Evolutionary conservation across 768 basidiomycete species (phyloP).

Genomic region (Termitomyces eurrhizus): DNA sequence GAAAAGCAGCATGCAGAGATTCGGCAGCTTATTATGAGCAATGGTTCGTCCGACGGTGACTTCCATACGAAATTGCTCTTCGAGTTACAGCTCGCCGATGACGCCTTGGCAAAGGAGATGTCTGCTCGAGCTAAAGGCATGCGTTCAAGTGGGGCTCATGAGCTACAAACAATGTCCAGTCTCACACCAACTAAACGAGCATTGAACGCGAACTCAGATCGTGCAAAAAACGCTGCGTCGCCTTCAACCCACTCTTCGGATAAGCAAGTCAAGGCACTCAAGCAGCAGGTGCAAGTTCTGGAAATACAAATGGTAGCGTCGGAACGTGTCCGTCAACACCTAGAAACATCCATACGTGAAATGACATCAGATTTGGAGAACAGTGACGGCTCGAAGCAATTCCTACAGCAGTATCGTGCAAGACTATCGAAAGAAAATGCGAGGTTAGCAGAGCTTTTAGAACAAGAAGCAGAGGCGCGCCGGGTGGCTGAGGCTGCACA

Average conservation of each 20-base stretch:
- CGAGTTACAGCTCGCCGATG: constrained; percentile 61
- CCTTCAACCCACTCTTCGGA: constrained; percentile 36
- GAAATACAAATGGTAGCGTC: constrained; percentile 69
- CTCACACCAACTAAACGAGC: constrained; percentile 45
- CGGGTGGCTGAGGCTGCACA: constrained; percentile 59
- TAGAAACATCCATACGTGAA: constrained; percentile 56
- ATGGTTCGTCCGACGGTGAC: constrained; percentile 51
- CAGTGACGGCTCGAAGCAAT: constrained; percentile 63
- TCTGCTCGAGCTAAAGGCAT: constrained; percentile 32
- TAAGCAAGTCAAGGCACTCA: constrained; percentile 46
- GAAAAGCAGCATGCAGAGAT: constrained; percentile 72
- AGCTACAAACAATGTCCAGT: constrained; percentile 37
- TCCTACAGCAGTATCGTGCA: constrained; percentile 52
- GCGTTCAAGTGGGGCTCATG: constrained; percentile 29
- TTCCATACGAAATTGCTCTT: constrained; percentile 61
- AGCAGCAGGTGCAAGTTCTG: constrained; percentile 62
- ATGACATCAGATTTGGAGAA: constrained; percentile 59
- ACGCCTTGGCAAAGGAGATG: constrained; percentile 51
- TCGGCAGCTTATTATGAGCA: constrained; percentile 57
- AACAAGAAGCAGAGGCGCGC: constrained; percentile 63
- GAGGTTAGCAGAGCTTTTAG: constrained; percentile 48
- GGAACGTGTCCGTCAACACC: constrained; percentile 59
- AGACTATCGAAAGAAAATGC: constrained; percentile 55
- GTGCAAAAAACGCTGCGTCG: constrained; percentile 26
- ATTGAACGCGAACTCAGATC: constrained; percentile 26